Percentiles rank a stretch among this genome's conserved stretches.
phyloP scores from a whole-genome alignment of 768 basidiomycete genomes.

The Pulveroboletus sp. region DNA sequence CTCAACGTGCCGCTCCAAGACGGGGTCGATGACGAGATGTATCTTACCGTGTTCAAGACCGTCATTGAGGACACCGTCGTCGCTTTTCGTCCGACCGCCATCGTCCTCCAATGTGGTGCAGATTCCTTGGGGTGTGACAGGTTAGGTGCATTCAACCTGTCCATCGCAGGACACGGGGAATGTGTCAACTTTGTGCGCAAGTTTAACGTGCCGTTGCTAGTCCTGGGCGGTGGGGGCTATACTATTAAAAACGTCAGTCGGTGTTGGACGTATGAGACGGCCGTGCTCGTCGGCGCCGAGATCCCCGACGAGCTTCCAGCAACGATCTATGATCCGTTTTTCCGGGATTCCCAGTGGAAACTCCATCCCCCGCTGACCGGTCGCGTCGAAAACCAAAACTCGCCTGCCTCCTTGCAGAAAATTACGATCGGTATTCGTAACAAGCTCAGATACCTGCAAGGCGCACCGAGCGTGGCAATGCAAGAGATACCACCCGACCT shows the following conservation, averaged over 20 bases:
- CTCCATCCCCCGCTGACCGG: conserved; percentile 90
- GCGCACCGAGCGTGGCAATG: conserved; percentile 95
- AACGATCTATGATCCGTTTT: conserved; percentile 91
- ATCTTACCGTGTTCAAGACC: conserved; percentile 90
- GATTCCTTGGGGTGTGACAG: conserved; percentile 94
- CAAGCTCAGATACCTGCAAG: conserved; percentile 87
- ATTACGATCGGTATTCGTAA: conserved; percentile 83
- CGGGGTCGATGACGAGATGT: conserved; percentile 97
- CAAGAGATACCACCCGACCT: conserved; percentile 94
- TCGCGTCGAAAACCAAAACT: conserved; percentile 91
- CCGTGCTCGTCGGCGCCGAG: conserved; percentile 77
- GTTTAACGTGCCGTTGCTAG: conserved; percentile 85
- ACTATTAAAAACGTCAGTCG: conserved; percentile 95
- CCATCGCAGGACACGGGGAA: conserved; percentile 96
- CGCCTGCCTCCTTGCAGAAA: conserved; percentile 73
- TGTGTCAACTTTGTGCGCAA: conserved; percentile 96
- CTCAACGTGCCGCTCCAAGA: conserved; percentile 94
- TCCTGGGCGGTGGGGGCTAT: conserved; percentile 94
- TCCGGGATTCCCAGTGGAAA: conserved; percentile 86
- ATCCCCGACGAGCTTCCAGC: conserved; percentile 84
- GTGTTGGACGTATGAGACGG: conserved; percentile 99
- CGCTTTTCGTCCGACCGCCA: conserved; percentile 80
- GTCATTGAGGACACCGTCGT: conserved; percentile 93
- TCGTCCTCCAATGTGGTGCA: conserved; percentile 96
- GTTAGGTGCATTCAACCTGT: conserved; percentile 94